These are phyloP conservation scores for Parascedosporium putredinis DNA, from an alignment of 2,329 filamentous ascomycete species.

Conservation along the genomic window DNA sequence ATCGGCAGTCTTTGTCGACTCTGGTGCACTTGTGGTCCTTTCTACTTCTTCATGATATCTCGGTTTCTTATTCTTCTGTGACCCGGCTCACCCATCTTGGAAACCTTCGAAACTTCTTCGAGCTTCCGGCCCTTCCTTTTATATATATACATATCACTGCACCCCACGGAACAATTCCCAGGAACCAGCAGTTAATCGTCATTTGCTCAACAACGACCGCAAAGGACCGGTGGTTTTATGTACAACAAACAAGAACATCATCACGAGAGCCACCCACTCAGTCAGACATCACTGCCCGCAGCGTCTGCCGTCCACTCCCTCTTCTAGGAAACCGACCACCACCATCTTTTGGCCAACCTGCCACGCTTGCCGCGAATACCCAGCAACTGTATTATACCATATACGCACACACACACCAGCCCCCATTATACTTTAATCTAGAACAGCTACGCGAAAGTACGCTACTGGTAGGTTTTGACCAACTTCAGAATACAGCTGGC, in stretches of 20 bases:
- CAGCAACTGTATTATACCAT: conserved; percentile 5
- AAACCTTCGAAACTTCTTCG: background rate
- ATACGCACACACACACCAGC: too few relatives aligned
- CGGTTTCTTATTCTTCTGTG: conserved; percentile 7
- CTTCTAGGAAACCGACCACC: conserved; percentile 19
- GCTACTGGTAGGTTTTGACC: conserved; percentile 1
- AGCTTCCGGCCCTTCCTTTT: conserved; percentile 7
- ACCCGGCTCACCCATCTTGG: conserved; percentile 5
- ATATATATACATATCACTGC: background rate
- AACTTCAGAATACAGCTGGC: background rate
- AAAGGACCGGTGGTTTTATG: conserved; percentile 1
- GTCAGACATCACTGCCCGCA: background rate
- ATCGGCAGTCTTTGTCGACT: conserved; percentile 7
- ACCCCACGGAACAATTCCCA: background rate
- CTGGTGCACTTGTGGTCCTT: conserved; percentile 7
- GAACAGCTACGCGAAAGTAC: conserved; percentile 1
- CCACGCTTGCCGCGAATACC: background rate
- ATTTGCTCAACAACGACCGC: background rate
- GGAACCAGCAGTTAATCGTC: background rate
- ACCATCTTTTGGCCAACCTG: conserved; percentile 18
- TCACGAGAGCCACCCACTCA: conserved; percentile 3
- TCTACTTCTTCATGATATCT: conserved; percentile 4
- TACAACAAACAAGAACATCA: conserved; percentile 8
- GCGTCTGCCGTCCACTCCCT: conserved; percentile 9
- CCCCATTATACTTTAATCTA: conserved; percentile 3